A percentile compares a stretch with the other conserved stretches of the same genome.
These are phyloP conservation scores for Cyclotella sp. DNA, from an alignment of 108 stramenopile species.

Conservation along the genomic window DNA sequence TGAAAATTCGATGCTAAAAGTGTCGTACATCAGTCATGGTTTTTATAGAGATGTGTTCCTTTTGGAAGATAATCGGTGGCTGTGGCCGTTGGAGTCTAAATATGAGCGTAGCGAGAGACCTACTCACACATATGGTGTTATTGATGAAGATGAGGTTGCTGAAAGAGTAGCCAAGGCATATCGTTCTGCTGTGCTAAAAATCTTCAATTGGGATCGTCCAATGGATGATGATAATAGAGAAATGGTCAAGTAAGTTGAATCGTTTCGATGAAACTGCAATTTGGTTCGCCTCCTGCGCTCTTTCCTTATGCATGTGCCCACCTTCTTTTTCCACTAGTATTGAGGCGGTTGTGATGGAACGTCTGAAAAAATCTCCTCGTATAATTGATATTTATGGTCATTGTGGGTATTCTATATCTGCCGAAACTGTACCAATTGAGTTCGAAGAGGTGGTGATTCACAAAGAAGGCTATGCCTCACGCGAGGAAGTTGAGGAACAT, in stretches of 20 bases:
- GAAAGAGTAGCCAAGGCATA: conserved; percentile 37
- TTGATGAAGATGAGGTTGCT: conserved; percentile 22
- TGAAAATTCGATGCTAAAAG: conserved; percentile 42
- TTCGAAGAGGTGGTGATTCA: conserved; percentile 59
- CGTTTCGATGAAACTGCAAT: neutral
- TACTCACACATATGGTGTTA: conserved; percentile 13
- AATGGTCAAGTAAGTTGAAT: conserved; percentile 28
- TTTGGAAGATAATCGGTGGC: conserved; percentile 42
- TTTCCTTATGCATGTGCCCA: neutral
- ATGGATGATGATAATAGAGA: conserved; percentile 19
- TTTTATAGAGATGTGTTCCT: conserved; percentile 75
- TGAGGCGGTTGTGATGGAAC: conserved; percentile 80
- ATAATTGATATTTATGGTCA: conserved; percentile 78
- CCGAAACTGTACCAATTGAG: conserved; percentile 66
- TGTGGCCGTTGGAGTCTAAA: conserved; percentile 38
- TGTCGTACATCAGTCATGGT: conserved; percentile 60
- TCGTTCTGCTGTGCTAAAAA: conserved; percentile 55
- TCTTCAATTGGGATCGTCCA: conserved; percentile 48
- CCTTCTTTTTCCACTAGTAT: neutral
- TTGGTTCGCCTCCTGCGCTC: neutral
- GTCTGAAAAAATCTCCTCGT: conserved; percentile 62
- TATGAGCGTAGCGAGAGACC: conserved; percentile 12
- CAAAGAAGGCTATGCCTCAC: conserved; percentile 29
- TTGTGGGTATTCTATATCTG: conserved; percentile 65
- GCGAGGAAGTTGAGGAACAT: conserved; percentile 50